Evolutionary conservation across 2,329 filamentous ascomycete species (phyloP).

Genomic region (Colletotrichum sp.): DNA sequence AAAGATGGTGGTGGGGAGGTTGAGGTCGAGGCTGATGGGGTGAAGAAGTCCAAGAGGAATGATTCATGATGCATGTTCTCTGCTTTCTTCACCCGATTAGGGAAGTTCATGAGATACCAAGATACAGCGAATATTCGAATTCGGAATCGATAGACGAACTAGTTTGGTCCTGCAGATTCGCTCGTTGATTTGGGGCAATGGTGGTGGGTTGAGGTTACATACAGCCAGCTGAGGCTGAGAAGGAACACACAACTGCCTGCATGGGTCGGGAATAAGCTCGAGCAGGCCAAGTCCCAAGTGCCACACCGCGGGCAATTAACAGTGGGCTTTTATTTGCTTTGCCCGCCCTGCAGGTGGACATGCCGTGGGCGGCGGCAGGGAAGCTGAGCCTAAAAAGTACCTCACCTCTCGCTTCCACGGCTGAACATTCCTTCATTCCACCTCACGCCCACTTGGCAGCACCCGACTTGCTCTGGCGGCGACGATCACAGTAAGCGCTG

Average conservation of each 20-base stretch:
- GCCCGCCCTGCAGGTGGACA: background rate
- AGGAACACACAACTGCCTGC: background rate
- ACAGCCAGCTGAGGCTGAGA: background rate
- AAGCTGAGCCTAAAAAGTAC: background rate
- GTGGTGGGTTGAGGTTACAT: background rate
- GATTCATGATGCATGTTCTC: background rate
- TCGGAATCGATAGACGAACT: background rate
- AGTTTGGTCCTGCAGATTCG: background rate
- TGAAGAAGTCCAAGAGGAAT: background rate
- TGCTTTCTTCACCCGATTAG: background rate
- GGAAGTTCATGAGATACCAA: background rate
- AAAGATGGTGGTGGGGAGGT: background rate
- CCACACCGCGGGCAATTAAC: background rate
- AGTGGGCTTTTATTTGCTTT: background rate
- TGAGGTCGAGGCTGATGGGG: background rate
- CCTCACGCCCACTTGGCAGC: background rate
- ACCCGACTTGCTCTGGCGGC: background rate
- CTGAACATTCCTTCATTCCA: background rate
- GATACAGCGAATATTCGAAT: background rate
- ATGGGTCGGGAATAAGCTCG: background rate
- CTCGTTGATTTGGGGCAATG: background rate
- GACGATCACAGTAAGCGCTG: constrained; percentile 1
- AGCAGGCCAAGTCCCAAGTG: background rate
- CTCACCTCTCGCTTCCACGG: background rate
- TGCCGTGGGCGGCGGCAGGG: background rate